phyloP scores from a whole-genome alignment of 1,139 yeast genomes.

The Yamadazyma atlantica region DNA sequence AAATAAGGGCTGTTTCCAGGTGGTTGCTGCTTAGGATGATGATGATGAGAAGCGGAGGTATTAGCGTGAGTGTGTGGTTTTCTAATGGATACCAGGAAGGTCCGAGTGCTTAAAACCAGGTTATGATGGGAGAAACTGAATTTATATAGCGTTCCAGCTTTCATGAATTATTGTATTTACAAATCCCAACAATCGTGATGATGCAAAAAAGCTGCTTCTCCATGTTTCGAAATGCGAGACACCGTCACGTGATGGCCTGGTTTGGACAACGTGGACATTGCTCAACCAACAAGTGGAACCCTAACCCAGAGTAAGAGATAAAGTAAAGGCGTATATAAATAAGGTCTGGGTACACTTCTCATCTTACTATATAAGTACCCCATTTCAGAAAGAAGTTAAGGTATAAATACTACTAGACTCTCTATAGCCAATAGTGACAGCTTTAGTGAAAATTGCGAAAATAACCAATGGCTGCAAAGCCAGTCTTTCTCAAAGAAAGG shows the following conservation, averaged over 20 bases:
- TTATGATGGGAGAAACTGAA: slow-evolving; percentile 2
- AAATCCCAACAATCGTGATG: slow-evolving; percentile 1
- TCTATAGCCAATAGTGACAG: too few relatives aligned
- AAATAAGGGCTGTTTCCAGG: background rate
- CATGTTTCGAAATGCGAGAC: slow-evolving; percentile 1
- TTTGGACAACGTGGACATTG: background rate
- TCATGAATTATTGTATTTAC: slow-evolving; percentile 6
- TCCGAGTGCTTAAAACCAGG: background rate
- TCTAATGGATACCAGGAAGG: background rate
- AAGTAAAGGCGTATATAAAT: too few relatives aligned
- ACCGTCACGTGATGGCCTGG: slow-evolving; percentile 1
- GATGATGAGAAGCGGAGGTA: background rate
- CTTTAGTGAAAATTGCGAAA: background rate
- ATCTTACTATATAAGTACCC: too few relatives aligned
- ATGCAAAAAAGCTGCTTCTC: slow-evolving; percentile 4
- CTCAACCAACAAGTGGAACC: background rate
- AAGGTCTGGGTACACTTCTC: too few relatives aligned
- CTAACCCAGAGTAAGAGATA: too few relatives aligned
- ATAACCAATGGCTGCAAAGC: background rate
- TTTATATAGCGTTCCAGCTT: slow-evolving; percentile 8
- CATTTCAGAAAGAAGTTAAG: too few relatives aligned
- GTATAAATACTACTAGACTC: too few relatives aligned
- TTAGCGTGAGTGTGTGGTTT: background rate
- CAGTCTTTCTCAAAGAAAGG: too few relatives aligned
- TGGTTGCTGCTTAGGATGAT: background rate